Conservation (phyloP, 2,329 filamentous ascomycete species). For the Myriosclerotinia curreyana region DNA sequence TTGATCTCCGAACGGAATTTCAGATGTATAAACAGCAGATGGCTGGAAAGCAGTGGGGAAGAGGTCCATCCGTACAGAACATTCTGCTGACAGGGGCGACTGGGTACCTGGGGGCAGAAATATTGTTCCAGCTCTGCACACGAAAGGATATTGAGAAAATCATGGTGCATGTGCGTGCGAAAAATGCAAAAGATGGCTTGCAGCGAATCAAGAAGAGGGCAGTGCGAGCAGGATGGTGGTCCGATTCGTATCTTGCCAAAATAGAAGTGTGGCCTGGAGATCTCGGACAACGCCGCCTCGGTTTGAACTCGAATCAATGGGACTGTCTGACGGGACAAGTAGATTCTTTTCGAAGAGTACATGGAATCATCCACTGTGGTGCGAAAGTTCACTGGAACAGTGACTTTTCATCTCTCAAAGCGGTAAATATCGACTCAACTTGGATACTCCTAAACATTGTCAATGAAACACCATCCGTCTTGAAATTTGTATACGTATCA, state of each 20-base stretch:
- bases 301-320: conserved; percentile 63
- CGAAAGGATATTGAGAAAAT: conserved; percentile 23
- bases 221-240: conserved; percentile 31
- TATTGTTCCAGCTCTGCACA: conserved; percentile 39
- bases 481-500: conserved; percentile 36
- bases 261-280: conserved; percentile 55
- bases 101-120: conserved; percentile 43
- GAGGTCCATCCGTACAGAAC: conserved; percentile 14
- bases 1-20: conserved; percentile 18
- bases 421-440: conserved; percentile 67
- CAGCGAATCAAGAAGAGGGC: conserved; percentile 26
- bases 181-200: conserved; percentile 20
- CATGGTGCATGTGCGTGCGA: conserved; percentile 30
- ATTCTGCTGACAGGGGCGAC: conserved; percentile 43
- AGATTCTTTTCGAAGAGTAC: conserved; percentile 47
- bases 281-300: conserved; percentile 66
- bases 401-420: conserved; percentile 65
- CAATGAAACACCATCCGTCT: conserved; percentile 8
- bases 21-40: conserved; percentile 19
- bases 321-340: conserved; percentile 51
- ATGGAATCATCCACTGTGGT: conserved; percentile 77
- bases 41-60: neutral
- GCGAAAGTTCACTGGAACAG: conserved; percentile 76
- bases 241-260: conserved; percentile 14
- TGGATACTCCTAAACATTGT: conserved; percentile 29